These are phyloP conservation scores for Sicyos edulis DNA, from an alignment of 306 rosid species.

Conservation along the genomic window DNA sequence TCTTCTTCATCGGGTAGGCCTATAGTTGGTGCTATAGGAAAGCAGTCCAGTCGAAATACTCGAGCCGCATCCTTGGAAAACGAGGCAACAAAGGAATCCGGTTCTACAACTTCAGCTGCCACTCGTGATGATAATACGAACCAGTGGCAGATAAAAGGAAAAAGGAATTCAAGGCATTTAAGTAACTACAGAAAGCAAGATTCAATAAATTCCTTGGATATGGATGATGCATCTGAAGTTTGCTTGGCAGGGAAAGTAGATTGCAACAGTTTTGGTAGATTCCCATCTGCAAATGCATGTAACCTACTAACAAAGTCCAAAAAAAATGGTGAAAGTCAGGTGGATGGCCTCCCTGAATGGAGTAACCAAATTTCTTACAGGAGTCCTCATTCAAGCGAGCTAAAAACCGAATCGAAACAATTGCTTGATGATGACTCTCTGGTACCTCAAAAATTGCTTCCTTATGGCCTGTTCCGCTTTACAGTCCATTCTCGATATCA, in stretches of 20 bases:
- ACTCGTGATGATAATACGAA: conserved; percentile 28
- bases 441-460: conserved; percentile 58
- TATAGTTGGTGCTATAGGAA: conserved; percentile 31
- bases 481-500: conserved; percentile 60
- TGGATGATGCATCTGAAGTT: conserved; percentile 45
- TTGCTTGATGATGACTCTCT: conserved; percentile 45
- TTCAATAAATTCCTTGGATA: conserved; percentile 39
- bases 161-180: conserved; percentile 74
- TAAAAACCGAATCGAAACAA: conserved; percentile 28
- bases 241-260: conserved; percentile 43
- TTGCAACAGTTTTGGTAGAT: conserved; percentile 37
- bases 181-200: conserved; percentile 52
- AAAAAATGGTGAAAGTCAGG: too few species aligned
- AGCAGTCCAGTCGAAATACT: conserved; percentile 44
- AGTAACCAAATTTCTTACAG: conserved; percentile 29
- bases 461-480: conserved; percentile 73
- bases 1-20: conserved; percentile 46
- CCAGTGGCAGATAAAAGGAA: conserved; percentile 92
- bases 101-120: conserved; percentile 41
- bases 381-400: conserved; percentile 23
- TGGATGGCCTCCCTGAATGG: conserved; percentile 24
- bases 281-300: conserved; percentile 19
- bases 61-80: conserved; percentile 36
- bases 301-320: conserved; percentile 17
- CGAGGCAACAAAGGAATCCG: conserved; percentile 43